Evolutionary conservation across 805 yeast genomes (phyloP), one percentile per base, ranked within the genome.

Genomic region (Suhomyces prunicola): DNA sequence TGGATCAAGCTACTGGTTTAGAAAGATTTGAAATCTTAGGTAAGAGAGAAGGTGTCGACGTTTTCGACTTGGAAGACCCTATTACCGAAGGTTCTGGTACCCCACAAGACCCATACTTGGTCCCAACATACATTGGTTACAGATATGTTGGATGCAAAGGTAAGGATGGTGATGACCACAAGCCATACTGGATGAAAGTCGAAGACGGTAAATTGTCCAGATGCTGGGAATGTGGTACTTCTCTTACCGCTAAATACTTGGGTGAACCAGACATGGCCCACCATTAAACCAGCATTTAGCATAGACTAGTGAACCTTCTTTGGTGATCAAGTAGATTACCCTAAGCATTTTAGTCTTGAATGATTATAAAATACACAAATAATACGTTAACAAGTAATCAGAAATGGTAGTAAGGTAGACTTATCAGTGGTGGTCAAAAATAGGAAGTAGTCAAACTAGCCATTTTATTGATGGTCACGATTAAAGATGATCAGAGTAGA

Each of bases 161-260:
- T 69, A 83, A 89, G 62, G 62, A 60, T 39, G 97, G 96, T 68
- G 96, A 91, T 54, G 86, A 94, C 61, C 98, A 92, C 77, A 86
- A 83, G 65, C 83, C 90, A 61, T 84, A 85, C 86, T 93, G 97
- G 97, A 83, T 92, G 79, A 86, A 85, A 75, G 96, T 96, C 65
- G 87, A 91, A 61, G 83, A 80, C 60, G 88, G 83, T 48, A 79
- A 89, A 74, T 87, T 87, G 57, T 88, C 88, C 62, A 90, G 99
- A 85, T 94, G 97, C 79, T 90, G 97, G 97, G 97, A 94, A 76
- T 93, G 98, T 75, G 99, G 99, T 75, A 87, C 92, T 63, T 96
- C 91, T 62, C 93, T 88, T 82, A 85, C 88, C 68, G 77, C 92
- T 65, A 88, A 91, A 77, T 87, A 86, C 77, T 81, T 92, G 66